Evolutionary conservation across 805 yeast species (phyloP).

Genomic region (Candida caryicola): DNA sequence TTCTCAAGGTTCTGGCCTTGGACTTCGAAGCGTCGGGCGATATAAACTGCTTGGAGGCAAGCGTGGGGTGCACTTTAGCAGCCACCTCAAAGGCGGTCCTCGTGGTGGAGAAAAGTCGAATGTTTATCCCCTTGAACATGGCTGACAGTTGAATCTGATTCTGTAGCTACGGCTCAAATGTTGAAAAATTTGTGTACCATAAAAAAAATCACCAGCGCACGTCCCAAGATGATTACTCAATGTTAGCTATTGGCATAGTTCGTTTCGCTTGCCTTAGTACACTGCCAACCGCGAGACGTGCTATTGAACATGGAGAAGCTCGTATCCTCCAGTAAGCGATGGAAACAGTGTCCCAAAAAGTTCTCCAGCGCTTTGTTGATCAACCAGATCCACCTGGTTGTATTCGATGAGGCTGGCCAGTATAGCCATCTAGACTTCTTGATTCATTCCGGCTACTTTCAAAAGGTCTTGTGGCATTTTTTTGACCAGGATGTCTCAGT

Average conservation of each 20-base stretch:
- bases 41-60: conserved; percentile 39
- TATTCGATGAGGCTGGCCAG: conserved; percentile 3
- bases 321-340: conserved; percentile 9
- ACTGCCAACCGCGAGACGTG: no score
- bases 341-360: conserved; percentile 18
- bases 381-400: conserved; percentile 15
- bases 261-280: no score
- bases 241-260: not conserved
- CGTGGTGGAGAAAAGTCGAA: conserved; percentile 18
- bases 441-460: conserved; percentile 19
- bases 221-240: conserved; percentile 2
- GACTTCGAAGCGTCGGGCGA: conserved; percentile 31
- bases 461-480: conserved; percentile 38
- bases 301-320: not conserved
- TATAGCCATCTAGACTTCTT: conserved; percentile 7
- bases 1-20: conserved; percentile 32
- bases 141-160: conserved; percentile 1
- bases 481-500: conserved; percentile 39
- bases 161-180: not conserved
- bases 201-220: conserved; percentile 7
- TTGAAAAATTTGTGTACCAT: conserved; percentile 5
- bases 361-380: conserved; percentile 13
- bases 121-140: conserved; percentile 5
- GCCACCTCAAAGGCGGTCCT: conserved; percentile 11
- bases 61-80: conserved; percentile 18